Base-by-base conservation (phyloP, 2,329 filamentous ascomycete genomes). In the Apiospora hydei region DNA sequence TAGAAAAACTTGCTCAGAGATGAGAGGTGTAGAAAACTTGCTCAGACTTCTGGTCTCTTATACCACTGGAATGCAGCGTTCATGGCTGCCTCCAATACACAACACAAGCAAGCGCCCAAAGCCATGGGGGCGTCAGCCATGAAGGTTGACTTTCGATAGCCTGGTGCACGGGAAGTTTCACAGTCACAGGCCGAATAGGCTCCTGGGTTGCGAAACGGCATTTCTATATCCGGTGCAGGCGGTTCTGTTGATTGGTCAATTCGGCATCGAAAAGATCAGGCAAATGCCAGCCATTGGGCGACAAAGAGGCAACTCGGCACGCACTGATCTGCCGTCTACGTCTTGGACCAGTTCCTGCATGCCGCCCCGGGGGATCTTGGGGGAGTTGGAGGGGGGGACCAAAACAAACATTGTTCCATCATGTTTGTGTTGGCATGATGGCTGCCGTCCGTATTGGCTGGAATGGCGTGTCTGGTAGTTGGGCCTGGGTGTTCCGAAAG, bases 331-430 rank as follows among this genome's bases (percentile, higher is more conserved):
- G n/a, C 57, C 10, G 26, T 30, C 26, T 30, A 30, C 26, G 26
- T 49, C 46, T 49, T n/a, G 21, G 18, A n/a, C 6, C 34, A n/a
- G 4, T 18, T 7, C 3, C 30, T 38, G n/a, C 30, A 64, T 64
- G 57, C 57, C 57, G 53, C 30, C 30, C 18, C 53, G 8, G 13
- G 26, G 14, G 14, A 5, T 13, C 16, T 18, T 4, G 14, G 3
- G 53, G 53, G 57, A 34, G 8, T n/a, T n/a, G 7, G 51, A 30
- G 51, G 51, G n/a, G 8, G 53, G 1, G 10, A 13, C 57, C 34
- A 64, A 34, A 34, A 64, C 57, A 64, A 64, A 64, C 57, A 64
- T n/a, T 64, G 34, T 64, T 41, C 57, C 34, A 64, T 64, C 6
- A 11, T 41, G 34, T n/a, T 64, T 41, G 34, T 41, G 57, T 41